Evolutionary conservation across 1,139 yeast species (phyloP).

Genomic region (Candida mesenterica): DNA sequence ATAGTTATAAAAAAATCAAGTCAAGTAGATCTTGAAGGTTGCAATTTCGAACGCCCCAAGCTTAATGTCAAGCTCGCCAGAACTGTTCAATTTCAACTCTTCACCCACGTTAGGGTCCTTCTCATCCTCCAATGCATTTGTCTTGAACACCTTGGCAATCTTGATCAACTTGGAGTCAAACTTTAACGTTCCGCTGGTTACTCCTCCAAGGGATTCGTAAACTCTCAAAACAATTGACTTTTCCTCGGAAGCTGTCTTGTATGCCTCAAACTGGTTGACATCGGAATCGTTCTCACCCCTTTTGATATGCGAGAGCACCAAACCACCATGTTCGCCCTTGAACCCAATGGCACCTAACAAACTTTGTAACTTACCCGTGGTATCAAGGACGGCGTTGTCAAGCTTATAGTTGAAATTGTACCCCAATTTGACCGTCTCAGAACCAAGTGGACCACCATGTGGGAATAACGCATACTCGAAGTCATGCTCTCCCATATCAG

Average conservation of each 20-base stretch:
- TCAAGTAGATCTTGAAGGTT: constrained; percentile 52
- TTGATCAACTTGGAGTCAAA: constrained; percentile 32
- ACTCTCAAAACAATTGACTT: constrained; percentile 68
- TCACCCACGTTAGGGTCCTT: constrained; percentile 13
- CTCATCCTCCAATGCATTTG: constrained; percentile 73
- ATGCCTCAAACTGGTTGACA: constrained; percentile 32
- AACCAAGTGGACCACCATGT: constrained; percentile 64
- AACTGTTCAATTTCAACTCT: constrained; percentile 26
- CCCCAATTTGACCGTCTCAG: constrained; percentile 69
- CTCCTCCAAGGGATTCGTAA: constrained; percentile 86
- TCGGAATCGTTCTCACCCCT: constrained; percentile 83
- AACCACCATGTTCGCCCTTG: constrained; percentile 56
- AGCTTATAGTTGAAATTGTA: constrained; percentile 73
- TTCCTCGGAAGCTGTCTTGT: constrained; percentile 20
- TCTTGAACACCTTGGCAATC: constrained; percentile 52
- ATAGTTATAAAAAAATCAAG: constrained; percentile 1
- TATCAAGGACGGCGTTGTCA: constrained; percentile 18
- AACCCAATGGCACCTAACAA: constrained; percentile 25
- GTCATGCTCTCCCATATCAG: constrained; percentile 88
- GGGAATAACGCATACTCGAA: constrained; percentile 86
- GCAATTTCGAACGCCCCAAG: constrained; percentile 80
- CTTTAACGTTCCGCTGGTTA: constrained; percentile 50
- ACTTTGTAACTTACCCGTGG: constrained; percentile 18
- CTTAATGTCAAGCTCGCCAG: constrained; percentile 38
- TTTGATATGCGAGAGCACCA: constrained; percentile 75